Conservation (phyloP, 2,329 filamentous ascomycete genomes). For the Sclerotinia glacialis region DNA sequence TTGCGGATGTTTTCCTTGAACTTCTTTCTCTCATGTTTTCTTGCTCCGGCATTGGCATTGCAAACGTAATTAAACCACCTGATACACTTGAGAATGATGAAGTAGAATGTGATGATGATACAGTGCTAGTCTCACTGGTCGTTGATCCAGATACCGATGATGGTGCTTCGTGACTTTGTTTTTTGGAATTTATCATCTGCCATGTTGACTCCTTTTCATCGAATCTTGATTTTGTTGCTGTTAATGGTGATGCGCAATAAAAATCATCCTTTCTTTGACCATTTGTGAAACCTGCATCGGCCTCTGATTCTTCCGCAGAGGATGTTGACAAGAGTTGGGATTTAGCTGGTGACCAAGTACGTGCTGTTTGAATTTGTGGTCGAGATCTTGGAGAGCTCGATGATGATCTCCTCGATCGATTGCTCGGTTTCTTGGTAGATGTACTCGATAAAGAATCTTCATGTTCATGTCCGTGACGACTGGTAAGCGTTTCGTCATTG, state of each 20-base stretch:
- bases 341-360: conserved; percentile 30
- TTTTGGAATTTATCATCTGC: conserved; percentile 32
- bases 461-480: background rate
- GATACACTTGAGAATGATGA: conserved; percentile 16
- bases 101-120: conserved; percentile 27
- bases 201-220: conserved; percentile 29
- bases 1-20: background rate
- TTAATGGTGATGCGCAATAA: conserved; percentile 4
- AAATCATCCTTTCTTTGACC: background rate
- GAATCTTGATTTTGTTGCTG: conserved; percentile 28
- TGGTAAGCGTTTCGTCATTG: background rate
- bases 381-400: conserved; percentile 12
- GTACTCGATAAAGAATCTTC: conserved; percentile 12
- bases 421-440: conserved; percentile 7
- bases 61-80: background rate
- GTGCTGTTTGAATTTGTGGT: conserved; percentile 16
- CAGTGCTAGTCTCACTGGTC: conserved; percentile 21
- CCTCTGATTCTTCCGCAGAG: conserved; percentile 24
- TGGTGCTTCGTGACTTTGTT: conserved; percentile 13
- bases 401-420: conserved; percentile 2
- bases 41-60: background rate
- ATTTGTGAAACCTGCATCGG: conserved; percentile 14
- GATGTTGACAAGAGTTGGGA: conserved; percentile 31
- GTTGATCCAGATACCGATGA: conserved; percentile 26
- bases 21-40: conserved; percentile 1